phyloP scores from a whole-genome alignment of 2,329 filamentous ascomycete species.

The Xylariomycetidae sp. region DNA sequence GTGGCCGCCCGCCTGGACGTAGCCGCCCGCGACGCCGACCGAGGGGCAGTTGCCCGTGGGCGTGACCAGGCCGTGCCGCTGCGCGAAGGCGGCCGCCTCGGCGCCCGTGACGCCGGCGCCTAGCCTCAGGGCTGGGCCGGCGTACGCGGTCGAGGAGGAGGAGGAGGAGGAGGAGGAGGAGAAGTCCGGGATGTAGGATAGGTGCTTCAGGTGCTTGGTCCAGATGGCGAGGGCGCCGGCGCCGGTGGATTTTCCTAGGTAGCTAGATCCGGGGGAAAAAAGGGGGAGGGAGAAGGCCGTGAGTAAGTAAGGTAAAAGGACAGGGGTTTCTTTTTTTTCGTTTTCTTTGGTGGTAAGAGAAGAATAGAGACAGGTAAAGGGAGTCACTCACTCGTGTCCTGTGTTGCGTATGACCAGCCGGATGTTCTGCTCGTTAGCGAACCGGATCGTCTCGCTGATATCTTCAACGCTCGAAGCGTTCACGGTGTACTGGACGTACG shows the following conservation, averaged over 20 bases:
- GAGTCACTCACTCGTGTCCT: constrained; percentile 36
- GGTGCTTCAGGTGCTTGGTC: constrained; percentile 37
- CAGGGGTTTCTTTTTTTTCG: too few relatives aligned
- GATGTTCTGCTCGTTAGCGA: constrained; percentile 32
- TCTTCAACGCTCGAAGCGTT: constrained; percentile 27
- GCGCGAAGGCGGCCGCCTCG: constrained; percentile 38
- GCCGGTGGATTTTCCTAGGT: constrained; percentile 42
- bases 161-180: too few relatives aligned
- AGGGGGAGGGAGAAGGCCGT: too few relatives aligned
- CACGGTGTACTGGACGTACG: constrained; percentile 38
- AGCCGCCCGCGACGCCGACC: constrained; percentile 56
- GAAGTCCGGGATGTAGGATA: too few relatives aligned
- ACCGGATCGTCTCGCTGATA: constrained; percentile 27
- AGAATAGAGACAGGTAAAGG: too few relatives aligned
- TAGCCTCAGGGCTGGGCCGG: constrained; percentile 47
- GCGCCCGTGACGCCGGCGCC: constrained; percentile 48
- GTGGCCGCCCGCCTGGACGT: constrained; percentile 56
- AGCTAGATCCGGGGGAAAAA: too few relatives aligned
- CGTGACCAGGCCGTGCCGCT: constrained; percentile 32
- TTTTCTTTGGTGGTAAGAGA: too few relatives aligned
- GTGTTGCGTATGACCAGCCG: constrained; percentile 41
- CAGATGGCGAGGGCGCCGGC: constrained; percentile 39
- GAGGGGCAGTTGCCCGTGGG: constrained; percentile 45
- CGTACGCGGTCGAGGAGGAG: too few relatives aligned
- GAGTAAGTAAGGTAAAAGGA: too few relatives aligned